phyloP scores from a whole-genome alignment of 2,329 filamentous ascomycete genomes.

The Colletotrichum lindemuthianum region DNA sequence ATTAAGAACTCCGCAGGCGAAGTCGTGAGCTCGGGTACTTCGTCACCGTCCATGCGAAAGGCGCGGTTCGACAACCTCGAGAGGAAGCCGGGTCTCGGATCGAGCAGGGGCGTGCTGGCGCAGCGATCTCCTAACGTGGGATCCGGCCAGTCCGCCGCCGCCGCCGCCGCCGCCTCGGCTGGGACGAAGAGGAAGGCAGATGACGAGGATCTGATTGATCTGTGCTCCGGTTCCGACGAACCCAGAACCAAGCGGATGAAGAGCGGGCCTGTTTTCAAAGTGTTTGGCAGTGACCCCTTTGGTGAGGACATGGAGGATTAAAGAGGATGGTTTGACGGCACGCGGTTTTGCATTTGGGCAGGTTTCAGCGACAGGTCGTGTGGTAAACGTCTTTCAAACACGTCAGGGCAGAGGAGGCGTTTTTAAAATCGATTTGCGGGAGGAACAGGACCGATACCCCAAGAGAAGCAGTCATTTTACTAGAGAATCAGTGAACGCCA shows the following conservation, averaged over 20 bases:
- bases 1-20: slow-evolving; percentile 11
- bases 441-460: slow-evolving; percentile 16
- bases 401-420: no score
- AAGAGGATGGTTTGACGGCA: neutral
- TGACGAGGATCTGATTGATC: slow-evolving; percentile 27
- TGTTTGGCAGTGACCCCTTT: neutral
- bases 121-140: slow-evolving; percentile 16
- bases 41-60: slow-evolving; percentile 8
- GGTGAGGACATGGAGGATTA: slow-evolving; percentile 33
- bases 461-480: neutral
- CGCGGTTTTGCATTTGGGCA: neutral
- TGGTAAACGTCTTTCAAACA: no score
- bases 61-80: slow-evolving; percentile 6
- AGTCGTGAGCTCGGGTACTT: slow-evolving; percentile 16
- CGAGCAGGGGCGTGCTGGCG: neutral
- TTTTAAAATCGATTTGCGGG: no score
- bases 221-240: slow-evolving; percentile 6
- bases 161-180: neutral
- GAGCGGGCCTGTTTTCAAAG: neutral
- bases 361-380: no score
- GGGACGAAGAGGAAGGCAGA: slow-evolving; percentile 19
- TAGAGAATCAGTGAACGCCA: neutral
- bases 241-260: slow-evolving; percentile 16
- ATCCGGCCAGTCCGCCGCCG: neutral
- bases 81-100: neutral